Base-by-base conservation (phyloP, 2,329 filamentous ascomycete genomes). In the Pseudogymnoascus sp. region DNA sequence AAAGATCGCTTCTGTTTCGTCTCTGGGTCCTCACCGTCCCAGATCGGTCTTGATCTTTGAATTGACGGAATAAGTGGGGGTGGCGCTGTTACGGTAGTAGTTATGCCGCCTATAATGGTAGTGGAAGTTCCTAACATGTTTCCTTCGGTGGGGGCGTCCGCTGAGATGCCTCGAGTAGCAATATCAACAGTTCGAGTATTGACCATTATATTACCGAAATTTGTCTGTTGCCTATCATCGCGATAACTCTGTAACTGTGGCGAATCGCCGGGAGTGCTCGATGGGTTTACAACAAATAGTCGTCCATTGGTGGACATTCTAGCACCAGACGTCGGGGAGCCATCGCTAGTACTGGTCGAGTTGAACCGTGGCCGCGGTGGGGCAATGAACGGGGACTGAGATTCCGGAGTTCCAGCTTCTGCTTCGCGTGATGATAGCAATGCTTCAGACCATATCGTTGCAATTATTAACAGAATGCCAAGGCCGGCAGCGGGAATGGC, bases 201-300 rank as follows among this genome's bases (percentile, higher is more conserved):
- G 45, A 52, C 45, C 45, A 52, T 52, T 3, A 52, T 30, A 30
- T 52, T 52, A n/a, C 45, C 45, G 26, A 52, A 52, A 52, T 52
- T 52, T 13, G 45, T 7, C 26, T 52, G 45, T 18, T 23, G 4
- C n/a, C 45, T 9, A 38, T 38, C 45, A 18, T 52, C 45, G 5
- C 45, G 45, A 18, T 52, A 52, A 30, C 26, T 52, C 30, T 52
- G 45, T 30, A 52, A 12, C 15, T 52, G 45, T 37, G 64, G 62
- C 12, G 68, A 67, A 38, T 67, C 64, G 30, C 60, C 62, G 33
- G 68, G 65, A 12, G 66, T 67, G 6, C 62, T 48, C 3, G 68
- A 70, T 26, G 66, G 68, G 38, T 71, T 71, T 7, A 68, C 69
- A 33, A 71, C 66, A 41, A 69, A 71, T 3, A 70, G 58, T 19